phyloP scores from a whole-genome alignment of 1,284 basidiomycete genomes.

The Trametes polyzona region DNA sequence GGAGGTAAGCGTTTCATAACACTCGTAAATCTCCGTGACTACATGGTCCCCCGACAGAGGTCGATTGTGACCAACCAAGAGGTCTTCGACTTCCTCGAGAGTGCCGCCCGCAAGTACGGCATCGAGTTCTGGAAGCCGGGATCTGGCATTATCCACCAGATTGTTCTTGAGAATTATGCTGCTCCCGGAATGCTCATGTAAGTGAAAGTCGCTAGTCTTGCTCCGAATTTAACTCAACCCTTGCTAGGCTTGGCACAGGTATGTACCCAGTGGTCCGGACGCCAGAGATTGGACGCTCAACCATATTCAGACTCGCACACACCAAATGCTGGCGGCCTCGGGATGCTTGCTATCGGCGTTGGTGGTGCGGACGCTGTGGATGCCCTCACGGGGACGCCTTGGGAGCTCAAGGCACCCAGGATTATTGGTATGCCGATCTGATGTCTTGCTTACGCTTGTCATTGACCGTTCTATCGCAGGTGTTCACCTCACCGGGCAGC shows the following conservation, averaged over 20 bases:
- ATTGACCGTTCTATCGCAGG: constrained; percentile 46
- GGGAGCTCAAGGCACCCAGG: constrained; percentile 96
- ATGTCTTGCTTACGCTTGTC: background rate
- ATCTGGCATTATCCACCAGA: constrained; percentile 97
- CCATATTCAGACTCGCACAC: constrained; percentile 86
- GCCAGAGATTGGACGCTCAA: background rate
- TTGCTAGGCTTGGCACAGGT: constrained; percentile 76
- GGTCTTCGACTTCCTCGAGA: constrained; percentile 97
- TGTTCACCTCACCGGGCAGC: constrained; percentile 86
- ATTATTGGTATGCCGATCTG: constrained; percentile 67
- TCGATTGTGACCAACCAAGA: constrained; percentile 93
- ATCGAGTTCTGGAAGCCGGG: constrained; percentile 97
- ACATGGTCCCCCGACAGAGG: constrained; percentile 48
- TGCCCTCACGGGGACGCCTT: constrained; percentile 97
- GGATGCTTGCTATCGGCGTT: constrained; percentile 98
- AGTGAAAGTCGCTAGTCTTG: constrained; percentile 27
- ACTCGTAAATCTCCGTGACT: background rate
- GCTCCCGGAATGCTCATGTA: constrained; percentile 87
- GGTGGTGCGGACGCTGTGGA: constrained; percentile 99
- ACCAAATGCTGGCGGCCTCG: constrained; percentile 97
- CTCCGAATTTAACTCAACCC: constrained; percentile 2
- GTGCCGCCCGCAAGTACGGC: constrained; percentile 93
- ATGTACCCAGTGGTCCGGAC: constrained; percentile 40
- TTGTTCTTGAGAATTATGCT: constrained; percentile 97
- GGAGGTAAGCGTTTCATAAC: constrained; percentile 54